Conservation (phyloP, 2,329 filamentous ascomycete species). For the Huntiella abstrusa region DNA sequence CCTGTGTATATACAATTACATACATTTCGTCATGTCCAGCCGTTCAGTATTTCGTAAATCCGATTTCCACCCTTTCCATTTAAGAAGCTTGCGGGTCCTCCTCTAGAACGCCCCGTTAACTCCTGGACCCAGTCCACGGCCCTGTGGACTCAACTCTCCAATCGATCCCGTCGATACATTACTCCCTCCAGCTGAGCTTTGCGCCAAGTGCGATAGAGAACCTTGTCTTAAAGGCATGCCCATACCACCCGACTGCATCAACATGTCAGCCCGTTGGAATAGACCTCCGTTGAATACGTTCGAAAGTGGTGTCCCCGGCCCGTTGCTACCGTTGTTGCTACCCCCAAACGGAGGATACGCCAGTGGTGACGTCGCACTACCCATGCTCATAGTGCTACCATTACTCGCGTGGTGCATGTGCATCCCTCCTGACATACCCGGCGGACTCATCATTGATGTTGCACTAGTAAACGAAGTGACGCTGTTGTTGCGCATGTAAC, state of each 20-base stretch:
- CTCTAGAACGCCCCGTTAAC: background rate
- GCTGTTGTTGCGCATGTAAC: slow-evolving; percentile 17
- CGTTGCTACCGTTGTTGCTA: slow-evolving; percentile 23
- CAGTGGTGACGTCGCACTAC: background rate
- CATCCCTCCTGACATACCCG: slow-evolving; percentile 3
- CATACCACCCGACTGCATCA: slow-evolving; percentile 38
- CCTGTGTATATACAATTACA: too few species aligned
- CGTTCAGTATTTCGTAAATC: too few species aligned
- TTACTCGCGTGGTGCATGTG: slow-evolving; percentile 7
- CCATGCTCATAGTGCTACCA: slow-evolving; percentile 3
- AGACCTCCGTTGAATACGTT: slow-evolving; percentile 36
- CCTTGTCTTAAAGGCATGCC: slow-evolving; percentile 33
- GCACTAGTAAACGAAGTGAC: slow-evolving; percentile 16
- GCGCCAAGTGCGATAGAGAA: slow-evolving; percentile 14
- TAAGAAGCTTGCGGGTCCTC: background rate
- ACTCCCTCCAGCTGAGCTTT: slow-evolving; percentile 10
- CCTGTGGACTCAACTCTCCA: slow-evolving; percentile 4
- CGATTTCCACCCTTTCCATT: too few species aligned
- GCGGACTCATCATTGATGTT: slow-evolving; percentile 9
- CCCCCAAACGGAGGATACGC: background rate
- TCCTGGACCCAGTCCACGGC: background rate
- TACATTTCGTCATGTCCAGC: too few species aligned
- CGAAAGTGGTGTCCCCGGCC: slow-evolving; percentile 51
- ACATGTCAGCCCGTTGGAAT: slow-evolving; percentile 38
- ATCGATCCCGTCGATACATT: slow-evolving; percentile 10